A percentile compares a stretch with the other conserved stretches of the same genome.
phyloP scores from a whole-genome alignment of 306 rosid genomes.

The Medicago arabica region DNA sequence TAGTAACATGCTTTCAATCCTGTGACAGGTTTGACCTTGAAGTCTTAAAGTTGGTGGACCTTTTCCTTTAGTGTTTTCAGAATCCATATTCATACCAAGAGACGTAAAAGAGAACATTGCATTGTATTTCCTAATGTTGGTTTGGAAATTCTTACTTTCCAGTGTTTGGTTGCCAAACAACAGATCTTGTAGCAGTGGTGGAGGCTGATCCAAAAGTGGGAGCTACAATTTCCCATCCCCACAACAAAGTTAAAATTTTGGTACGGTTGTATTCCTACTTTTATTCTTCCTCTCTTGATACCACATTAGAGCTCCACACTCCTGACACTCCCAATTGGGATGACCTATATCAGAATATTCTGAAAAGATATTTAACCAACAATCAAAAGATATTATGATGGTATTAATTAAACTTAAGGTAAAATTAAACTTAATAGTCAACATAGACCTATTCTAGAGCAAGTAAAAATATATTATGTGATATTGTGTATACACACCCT shows the following conservation, averaged over 20 bases:
- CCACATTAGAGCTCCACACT: not conserved
- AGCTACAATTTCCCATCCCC: not conserved
- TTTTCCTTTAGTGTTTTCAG: rapidly evolving
- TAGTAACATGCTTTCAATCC: not conserved
- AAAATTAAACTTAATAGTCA: too few species aligned
- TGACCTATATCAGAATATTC: not conserved
- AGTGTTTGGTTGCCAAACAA: rapidly evolving
- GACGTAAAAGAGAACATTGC: not conserved
- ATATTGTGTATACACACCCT: too few species aligned
- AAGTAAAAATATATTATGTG: too few species aligned
- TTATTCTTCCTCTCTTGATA: not conserved
- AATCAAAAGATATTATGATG: too few species aligned
- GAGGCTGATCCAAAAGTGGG: not conserved
- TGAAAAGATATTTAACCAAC: too few species aligned
- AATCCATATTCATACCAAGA: not conserved
- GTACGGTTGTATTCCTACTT: rapidly evolving
- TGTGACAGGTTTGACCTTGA: not conserved
- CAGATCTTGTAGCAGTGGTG: rapidly evolving
- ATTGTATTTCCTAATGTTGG: not conserved
- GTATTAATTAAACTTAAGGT: too few species aligned
- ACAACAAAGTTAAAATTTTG: not conserved
- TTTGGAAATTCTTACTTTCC: not conserved
- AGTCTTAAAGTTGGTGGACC: not conserved
- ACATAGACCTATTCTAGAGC: too few species aligned
- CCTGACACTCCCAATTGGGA: not conserved